phyloP scores from a whole-genome alignment of 331 rosid genomes.

The Telfairia occidentalis region DNA sequence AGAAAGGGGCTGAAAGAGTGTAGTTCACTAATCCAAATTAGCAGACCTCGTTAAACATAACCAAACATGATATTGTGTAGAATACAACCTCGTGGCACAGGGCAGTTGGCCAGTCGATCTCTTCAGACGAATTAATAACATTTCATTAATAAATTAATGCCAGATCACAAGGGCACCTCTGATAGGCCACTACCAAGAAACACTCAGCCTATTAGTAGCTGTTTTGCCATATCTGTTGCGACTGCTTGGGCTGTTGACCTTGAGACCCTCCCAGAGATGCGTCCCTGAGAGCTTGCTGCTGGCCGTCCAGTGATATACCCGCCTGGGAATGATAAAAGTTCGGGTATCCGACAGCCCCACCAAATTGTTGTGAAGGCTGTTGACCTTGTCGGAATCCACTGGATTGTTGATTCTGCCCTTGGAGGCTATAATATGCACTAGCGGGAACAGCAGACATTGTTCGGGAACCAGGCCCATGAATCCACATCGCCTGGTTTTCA shows the following conservation, averaged over 20 bases:
- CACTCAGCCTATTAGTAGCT: constrained; percentile 53
- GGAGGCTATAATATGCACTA: constrained; percentile 68
- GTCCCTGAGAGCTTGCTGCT: constrained; percentile 78
- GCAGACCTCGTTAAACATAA: constrained; percentile 80
- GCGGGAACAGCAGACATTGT: constrained; percentile 80
- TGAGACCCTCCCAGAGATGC: constrained; percentile 63
- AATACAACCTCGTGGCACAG: constrained; percentile 70
- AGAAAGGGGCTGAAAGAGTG: background rate
- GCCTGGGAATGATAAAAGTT: constrained; percentile 80
- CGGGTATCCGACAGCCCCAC: constrained; percentile 57
- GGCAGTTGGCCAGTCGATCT: constrained; percentile 58
- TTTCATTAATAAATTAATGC: background rate
- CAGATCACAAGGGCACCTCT: background rate
- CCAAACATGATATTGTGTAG: constrained; percentile 37
- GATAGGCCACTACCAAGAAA: constrained; percentile 56
- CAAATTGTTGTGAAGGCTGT: constrained; percentile 82
- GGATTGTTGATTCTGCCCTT: constrained; percentile 83
- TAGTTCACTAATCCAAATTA: constrained; percentile 46
- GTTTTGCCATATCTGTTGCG: constrained; percentile 94
- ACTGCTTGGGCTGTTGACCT: constrained; percentile 75
- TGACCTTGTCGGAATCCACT: constrained; percentile 81
- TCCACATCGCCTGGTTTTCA: constrained; percentile 92
- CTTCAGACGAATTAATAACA: constrained; percentile 43
- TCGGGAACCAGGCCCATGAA: constrained; percentile 90
- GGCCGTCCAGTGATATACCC: constrained; percentile 70